Base-by-base conservation (phyloP, 768 basidiomycete genomes). In the Auricularia heimuer region DNA sequence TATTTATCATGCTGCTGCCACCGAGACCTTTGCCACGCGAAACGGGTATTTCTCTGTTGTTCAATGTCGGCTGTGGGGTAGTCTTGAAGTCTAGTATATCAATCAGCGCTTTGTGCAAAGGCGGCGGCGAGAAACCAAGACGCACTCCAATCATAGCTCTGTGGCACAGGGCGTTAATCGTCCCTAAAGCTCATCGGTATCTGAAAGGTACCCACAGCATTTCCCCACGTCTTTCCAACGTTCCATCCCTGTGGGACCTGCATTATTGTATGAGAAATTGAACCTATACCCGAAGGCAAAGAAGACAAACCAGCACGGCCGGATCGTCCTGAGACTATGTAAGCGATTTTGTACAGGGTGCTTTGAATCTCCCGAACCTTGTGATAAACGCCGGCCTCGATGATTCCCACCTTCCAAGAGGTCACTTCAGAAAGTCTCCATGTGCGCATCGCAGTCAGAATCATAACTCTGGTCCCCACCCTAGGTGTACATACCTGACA, bases 1-100 rank as follows among this genome's bases (percentile, higher is more conserved):
- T 78, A 66, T 84, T 84, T 33, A 82, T 75, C 3, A 69, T 69
- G 0, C 81, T 81, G 63, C 73, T 78, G 3, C 83, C 82, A 1
- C 83, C 74, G 6, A 74, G 62, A 8, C 69, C 69, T 62, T 73
- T 75, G 0, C 73, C 74, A 45, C 73, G 69, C 44, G 37, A 47
- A 14, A 34, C 18, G 47, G 14, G 14, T 8, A 51, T 51, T 16
- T 21, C 21, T 6, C 47, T 8, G 14, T 21, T 16, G 16, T 16
- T 3, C 8, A 51, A 16, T 16, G 6, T 51, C 47, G 14, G 6
- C 16, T 51, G 47, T 6, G 47, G 47, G 11, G 21, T 16, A 6
- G 47, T 51, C 14, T 51, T 21, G 47, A 51, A 51, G 16, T 18
- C 47, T 51, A 18, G 39, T 12, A 18, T 12, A 21, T 6, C 47